Conservation (phyloP, 768 basidiomycete species). For the Boletus rubescentipes region DNA sequence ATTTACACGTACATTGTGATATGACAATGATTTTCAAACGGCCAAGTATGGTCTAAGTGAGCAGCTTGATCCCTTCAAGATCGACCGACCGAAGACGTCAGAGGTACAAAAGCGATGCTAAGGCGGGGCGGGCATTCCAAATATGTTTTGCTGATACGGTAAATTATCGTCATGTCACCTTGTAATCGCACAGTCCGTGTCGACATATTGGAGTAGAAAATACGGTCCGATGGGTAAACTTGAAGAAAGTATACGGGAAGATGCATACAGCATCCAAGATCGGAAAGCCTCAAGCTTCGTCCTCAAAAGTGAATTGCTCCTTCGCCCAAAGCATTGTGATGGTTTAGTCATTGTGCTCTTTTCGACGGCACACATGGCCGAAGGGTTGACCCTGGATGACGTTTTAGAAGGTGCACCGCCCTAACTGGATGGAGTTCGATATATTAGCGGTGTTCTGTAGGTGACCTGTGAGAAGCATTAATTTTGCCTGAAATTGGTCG, state of each 20-base stretch:
- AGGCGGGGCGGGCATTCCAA: not conserved
- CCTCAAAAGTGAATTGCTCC: no score
- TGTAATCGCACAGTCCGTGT: not conserved
- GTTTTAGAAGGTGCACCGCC: not conserved
- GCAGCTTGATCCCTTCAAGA: not conserved
- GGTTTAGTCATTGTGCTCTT: not conserved
- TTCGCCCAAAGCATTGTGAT: not conserved
- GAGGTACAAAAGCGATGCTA: not conserved
- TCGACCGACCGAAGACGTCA: not conserved
- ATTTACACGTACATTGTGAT: not conserved
- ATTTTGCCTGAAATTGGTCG: slow-evolving; percentile 1
- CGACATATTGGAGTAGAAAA: not conserved
- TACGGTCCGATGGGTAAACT: not conserved
- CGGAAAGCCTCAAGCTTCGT: not conserved
- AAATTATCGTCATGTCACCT: not conserved
- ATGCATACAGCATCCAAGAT: not conserved
- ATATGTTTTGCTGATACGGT: not conserved
- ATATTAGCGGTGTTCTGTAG: not conserved
- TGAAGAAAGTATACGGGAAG: not conserved
- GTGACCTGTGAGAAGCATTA: not conserved
- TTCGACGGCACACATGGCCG: not conserved
- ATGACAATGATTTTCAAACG: not conserved
- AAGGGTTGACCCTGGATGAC: slow-evolving; percentile 5
- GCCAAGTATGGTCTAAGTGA: slow-evolving; percentile 2
- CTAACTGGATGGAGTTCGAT: not conserved